Evolutionary conservation across 306 rosid genomes (phyloP).

Genomic region (Quercus rubra): DNA sequence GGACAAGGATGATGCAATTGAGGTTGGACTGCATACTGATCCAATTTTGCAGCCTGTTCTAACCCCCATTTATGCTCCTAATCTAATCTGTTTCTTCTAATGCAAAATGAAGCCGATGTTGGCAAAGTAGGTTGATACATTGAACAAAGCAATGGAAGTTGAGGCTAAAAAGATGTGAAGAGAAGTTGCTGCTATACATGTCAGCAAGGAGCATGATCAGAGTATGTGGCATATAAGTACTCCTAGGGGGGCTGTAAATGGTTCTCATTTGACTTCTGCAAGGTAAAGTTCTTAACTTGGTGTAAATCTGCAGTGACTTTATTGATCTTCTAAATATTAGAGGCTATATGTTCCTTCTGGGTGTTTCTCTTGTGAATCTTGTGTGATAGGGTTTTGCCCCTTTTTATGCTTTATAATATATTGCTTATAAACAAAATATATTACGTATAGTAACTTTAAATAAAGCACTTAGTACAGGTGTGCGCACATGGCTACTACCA

Average conservation of each 20-base stretch:
- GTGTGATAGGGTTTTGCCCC: too few species aligned
- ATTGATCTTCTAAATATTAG: too few species aligned
- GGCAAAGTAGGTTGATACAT: conserved; percentile 83
- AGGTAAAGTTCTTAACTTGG: conserved; percentile 36
- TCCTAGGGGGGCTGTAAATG: conserved; percentile 49
- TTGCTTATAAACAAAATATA: too few species aligned
- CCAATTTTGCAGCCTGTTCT: neutral
- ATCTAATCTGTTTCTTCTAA: conserved; percentile 19
- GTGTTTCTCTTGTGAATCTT: too few species aligned
- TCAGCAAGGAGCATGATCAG: conserved; percentile 54
- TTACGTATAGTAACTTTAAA: too few species aligned
- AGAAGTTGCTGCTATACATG: conserved; percentile 72
- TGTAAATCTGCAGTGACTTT: neutral
- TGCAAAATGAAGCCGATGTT: conserved; percentile 52
- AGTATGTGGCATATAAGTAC: conserved; percentile 49
- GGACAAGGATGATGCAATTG: conserved; percentile 92
- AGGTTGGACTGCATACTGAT: conserved; percentile 42
- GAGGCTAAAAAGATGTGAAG: conserved; percentile 87
- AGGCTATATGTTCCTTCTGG: neutral
- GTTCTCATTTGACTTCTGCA: conserved; percentile 51
- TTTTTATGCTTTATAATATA: too few species aligned
- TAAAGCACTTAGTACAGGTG: too few species aligned
- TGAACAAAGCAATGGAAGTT: conserved; percentile 89
- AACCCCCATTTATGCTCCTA: neutral
- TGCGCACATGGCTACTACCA: too few species aligned